Conservation (phyloP, 805 yeast species). For the Cyberlindnera sargentensis region DNA sequence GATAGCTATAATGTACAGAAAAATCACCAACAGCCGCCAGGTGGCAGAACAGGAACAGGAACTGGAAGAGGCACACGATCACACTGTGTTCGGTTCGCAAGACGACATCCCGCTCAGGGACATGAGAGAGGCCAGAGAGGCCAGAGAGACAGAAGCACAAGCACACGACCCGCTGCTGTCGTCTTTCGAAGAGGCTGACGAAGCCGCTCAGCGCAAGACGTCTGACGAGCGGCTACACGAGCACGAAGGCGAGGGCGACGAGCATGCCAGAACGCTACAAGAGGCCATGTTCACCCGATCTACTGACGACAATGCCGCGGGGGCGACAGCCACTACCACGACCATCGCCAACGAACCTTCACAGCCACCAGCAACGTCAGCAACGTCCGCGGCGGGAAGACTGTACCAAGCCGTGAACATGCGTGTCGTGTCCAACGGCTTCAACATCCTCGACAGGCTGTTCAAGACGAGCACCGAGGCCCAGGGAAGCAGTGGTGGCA, state of each 20-base stretch:
- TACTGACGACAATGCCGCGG: neutral
- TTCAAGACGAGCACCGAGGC: constrained; percentile 20
- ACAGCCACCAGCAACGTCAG: neutral
- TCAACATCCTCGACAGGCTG: constrained; percentile 33
- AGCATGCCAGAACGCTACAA: constrained; percentile 3
- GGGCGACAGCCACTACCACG: neutral
- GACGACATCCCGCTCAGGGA: neutral
- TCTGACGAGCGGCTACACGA: constrained; percentile 8
- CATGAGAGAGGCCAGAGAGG: neutral
- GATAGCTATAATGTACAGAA: too few relatives aligned
- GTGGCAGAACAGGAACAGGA: too few relatives aligned
- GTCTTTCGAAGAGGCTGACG: constrained; percentile 7
- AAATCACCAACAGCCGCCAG: too few relatives aligned
- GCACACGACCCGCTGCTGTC: constrained; percentile 7
- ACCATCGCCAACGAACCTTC: too few relatives aligned
- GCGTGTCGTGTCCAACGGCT: constrained; percentile 27
- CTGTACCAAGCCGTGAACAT: constrained; percentile 2
- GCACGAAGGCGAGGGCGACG: constrained; percentile 2
- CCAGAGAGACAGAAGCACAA: neutral
- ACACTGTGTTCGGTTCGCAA: too few relatives aligned
- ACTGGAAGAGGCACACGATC: too few relatives aligned
- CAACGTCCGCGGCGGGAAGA: neutral
- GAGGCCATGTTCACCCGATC: constrained; percentile 1
- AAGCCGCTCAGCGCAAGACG: constrained; percentile 3
- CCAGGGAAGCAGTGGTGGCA: constrained; percentile 7